These are phyloP conservation scores for Rhodotorula mucilaginosa DNA, from an alignment of 1,284 basidiomycete genomes.

Conservation along the genomic window DNA sequence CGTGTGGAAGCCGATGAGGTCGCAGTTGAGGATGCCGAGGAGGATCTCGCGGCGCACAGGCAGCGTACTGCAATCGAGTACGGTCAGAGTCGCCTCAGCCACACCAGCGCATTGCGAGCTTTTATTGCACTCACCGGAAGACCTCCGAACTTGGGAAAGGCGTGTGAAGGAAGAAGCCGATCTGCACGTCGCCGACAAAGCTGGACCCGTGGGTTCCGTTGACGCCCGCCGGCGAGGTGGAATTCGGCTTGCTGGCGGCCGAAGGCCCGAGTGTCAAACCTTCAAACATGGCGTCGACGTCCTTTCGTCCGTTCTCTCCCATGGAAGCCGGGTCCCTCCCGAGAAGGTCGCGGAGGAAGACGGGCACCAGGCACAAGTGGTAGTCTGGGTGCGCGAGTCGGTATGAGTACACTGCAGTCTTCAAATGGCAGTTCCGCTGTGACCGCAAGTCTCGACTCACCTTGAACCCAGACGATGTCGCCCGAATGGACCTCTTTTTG, in stretches of 20 bases:
- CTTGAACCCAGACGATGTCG: conserved; percentile 98
- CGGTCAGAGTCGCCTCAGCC: background rate
- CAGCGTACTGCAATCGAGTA: conserved; percentile 64
- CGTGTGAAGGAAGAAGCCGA: conserved; percentile 98
- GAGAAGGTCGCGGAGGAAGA: conserved; percentile 84
- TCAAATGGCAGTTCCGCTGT: background rate
- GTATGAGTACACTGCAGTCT: background rate
- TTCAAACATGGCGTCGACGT: conserved; percentile 55
- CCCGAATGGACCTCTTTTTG: conserved; percentile 71
- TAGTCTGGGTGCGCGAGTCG: conserved; percentile 43
- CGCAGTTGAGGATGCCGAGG: conserved; percentile 90
- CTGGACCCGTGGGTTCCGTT: conserved; percentile 30
- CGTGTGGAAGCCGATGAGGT: conserved; percentile 97
- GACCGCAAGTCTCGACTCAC: conserved; percentile 5
- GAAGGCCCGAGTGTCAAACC: conserved; percentile 51
- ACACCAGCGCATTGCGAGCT: background rate
- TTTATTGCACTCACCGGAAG: conserved; percentile 68
- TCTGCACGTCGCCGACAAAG: conserved; percentile 61
- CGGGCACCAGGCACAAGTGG: conserved; percentile 86
- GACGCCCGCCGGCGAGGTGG: conserved; percentile 54
- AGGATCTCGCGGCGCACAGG: conserved; percentile 96
- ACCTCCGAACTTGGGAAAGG: conserved; percentile 98
- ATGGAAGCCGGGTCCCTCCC: conserved; percentile 57
- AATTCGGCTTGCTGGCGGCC: conserved; percentile 1
- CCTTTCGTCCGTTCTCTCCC: conserved; percentile 64